These are phyloP conservation scores for Avicennia marina DNA, from an alignment of 257 asterid species.

Conservation along the genomic window DNA sequence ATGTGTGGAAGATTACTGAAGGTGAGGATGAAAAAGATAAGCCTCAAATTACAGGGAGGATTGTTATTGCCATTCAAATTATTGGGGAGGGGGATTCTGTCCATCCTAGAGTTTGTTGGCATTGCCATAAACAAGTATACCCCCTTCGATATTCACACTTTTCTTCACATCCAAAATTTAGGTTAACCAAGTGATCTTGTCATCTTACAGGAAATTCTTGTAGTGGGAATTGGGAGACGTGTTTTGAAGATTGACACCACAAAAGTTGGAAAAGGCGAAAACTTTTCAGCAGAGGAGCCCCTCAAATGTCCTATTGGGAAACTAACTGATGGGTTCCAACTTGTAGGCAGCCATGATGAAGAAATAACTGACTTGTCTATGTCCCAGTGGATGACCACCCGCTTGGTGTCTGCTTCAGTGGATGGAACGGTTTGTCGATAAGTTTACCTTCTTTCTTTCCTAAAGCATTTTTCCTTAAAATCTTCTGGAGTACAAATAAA, in stretches of 20 bases:
- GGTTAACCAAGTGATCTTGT: conserved; percentile 18
- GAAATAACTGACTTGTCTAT: conserved; percentile 94
- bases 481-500: too few species aligned
- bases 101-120: conserved; percentile 99
- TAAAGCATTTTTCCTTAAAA: too few species aligned
- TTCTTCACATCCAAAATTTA: background rate
- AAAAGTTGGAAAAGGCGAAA: conserved; percentile 82
- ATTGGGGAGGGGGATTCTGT: conserved; percentile 80
- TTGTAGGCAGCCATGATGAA: conserved; percentile 94
- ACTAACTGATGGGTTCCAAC: conserved; percentile 84
- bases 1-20: conserved; percentile 93
- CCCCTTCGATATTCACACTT: conserved; percentile 7
- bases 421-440: conserved; percentile 84
- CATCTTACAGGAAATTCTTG: conserved; percentile 85
- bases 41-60: conserved; percentile 81
- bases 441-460: background rate
- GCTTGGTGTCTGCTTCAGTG: conserved; percentile 89
- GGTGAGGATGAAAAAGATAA: conserved; percentile 93
- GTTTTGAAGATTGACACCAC: conserved; percentile 84
- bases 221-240: conserved; percentile 77
- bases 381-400: conserved; percentile 99
- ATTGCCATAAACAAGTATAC: conserved; percentile 91
- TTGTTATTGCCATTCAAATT: conserved; percentile 71
- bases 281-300: conserved; percentile 84
- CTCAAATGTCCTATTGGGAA: conserved; percentile 67